phyloP scores from a whole-genome alignment of 257 asterid genomes.

The Solanum chaucha region DNA sequence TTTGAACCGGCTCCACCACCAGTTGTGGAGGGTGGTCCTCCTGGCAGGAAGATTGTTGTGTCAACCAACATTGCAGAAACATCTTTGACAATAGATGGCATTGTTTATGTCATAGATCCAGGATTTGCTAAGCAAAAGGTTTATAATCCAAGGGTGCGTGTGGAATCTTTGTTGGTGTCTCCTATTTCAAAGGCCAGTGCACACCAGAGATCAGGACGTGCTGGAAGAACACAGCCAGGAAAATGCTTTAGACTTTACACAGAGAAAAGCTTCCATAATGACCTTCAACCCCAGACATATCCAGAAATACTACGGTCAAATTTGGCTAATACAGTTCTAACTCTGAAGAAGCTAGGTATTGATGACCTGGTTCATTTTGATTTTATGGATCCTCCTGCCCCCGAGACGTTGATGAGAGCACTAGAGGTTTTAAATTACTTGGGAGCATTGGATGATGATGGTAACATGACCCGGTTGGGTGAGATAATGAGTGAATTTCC shows the following conservation, averaged over 20 bases:
- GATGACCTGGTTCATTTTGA: slow-evolving; percentile 94
- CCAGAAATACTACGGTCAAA: slow-evolving; percentile 91
- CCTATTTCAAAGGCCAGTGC: slow-evolving; percentile 99
- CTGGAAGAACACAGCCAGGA: slow-evolving; percentile 98
- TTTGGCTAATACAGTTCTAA: slow-evolving; percentile 85
- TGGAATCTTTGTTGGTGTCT: slow-evolving; percentile 91
- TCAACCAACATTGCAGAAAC: slow-evolving; percentile 98
- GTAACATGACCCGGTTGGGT: slow-evolving; percentile 81
- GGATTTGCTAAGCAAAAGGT: slow-evolving; percentile 93
- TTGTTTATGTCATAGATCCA: slow-evolving; percentile 94
- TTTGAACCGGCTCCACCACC: slow-evolving; percentile 99
- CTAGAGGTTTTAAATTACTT: slow-evolving; percentile 88
- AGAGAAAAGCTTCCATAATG: slow-evolving; percentile 75
- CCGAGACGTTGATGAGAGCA: slow-evolving; percentile 94
- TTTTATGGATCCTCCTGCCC: slow-evolving; percentile 99
- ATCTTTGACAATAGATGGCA: slow-evolving; percentile 94
- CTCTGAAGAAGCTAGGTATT: slow-evolving; percentile 84
- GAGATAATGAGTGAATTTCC: slow-evolving; percentile 95
- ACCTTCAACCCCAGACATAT: slow-evolving; percentile 89
- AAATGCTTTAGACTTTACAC: slow-evolving; percentile 95
- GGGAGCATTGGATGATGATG: slow-evolving; percentile 95
- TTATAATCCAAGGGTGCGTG: slow-evolving; percentile 89
- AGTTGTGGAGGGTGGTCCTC: slow-evolving; percentile 66
- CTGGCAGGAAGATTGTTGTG: slow-evolving; percentile 95
- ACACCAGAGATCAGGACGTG: slow-evolving; percentile 97